Evolutionary conservation across 805 yeast species (phyloP).

Genomic region (Yamadazyma nakazawae): DNA sequence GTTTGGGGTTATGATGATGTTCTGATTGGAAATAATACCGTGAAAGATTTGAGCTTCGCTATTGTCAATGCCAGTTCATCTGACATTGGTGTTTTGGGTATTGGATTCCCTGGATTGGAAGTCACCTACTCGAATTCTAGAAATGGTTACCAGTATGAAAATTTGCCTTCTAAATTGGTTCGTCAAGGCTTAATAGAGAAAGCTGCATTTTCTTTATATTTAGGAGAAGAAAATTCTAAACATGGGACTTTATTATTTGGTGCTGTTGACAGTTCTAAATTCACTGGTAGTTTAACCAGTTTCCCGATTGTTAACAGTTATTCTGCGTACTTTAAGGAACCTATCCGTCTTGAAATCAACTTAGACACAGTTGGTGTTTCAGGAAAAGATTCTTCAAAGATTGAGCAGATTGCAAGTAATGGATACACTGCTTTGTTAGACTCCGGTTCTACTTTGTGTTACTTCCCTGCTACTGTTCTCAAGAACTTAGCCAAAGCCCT

Average conservation of each 20-base stretch:
- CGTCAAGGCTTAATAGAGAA: constrained; percentile 29
- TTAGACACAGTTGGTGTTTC: constrained; percentile 33
- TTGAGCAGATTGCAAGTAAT: constrained; percentile 3
- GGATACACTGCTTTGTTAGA: constrained; percentile 15
- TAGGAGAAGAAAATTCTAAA: constrained; percentile 22
- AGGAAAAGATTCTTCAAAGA: constrained; percentile 2
- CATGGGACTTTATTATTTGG: constrained; percentile 38
- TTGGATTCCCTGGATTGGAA: constrained; percentile 68
- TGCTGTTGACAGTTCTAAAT: constrained; percentile 41
- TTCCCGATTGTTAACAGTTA: constrained; percentile 6
- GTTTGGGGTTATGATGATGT: constrained; percentile 63
- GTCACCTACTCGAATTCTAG: constrained; percentile 35
- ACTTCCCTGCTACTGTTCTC: constrained; percentile 22
- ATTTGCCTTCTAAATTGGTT: constrained; percentile 31
- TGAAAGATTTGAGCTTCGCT: constrained; percentile 62
- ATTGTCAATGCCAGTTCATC: constrained; percentile 65
- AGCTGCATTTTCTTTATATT: constrained; percentile 28
- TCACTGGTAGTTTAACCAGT: constrained; percentile 29
- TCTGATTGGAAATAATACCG: constrained; percentile 43
- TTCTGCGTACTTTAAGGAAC: constrained; percentile 25
- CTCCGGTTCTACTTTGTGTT: constrained; percentile 20
- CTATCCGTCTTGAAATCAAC: constrained; percentile 49
- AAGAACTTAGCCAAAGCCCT: constrained; percentile 32
- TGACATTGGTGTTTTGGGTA: constrained; percentile 66
- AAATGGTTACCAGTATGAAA: constrained; percentile 19